These are phyloP conservation scores for Verruconis gallopava DNA, from an alignment of 2,329 filamentous ascomycete genomes.

Conservation along the genomic window DNA sequence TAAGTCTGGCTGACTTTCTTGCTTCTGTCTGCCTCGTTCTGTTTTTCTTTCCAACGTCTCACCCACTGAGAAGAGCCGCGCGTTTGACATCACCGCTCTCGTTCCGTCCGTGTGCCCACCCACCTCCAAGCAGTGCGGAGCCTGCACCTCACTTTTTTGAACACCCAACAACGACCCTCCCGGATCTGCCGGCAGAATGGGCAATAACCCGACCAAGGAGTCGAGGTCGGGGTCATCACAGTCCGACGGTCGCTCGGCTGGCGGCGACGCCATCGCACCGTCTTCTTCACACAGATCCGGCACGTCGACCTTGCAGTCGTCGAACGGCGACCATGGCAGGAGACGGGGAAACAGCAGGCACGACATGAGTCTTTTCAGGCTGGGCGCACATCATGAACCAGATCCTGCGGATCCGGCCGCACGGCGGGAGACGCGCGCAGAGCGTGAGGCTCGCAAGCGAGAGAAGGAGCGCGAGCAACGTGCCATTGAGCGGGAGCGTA, in stretches of 20 bases:
- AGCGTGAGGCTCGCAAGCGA: slow-evolving; percentile 72
- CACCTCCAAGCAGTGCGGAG: too few relatives aligned
- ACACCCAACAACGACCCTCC: too few relatives aligned
- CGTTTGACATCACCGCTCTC: too few relatives aligned
- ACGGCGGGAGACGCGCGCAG: slow-evolving; percentile 78
- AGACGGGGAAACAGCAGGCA: slow-evolving; percentile 40
- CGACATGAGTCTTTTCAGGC: slow-evolving; percentile 46
- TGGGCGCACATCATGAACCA: slow-evolving; percentile 35
- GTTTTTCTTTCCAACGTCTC: too few relatives aligned
- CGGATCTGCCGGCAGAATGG: too few relatives aligned
- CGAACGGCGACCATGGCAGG: slow-evolving; percentile 14
- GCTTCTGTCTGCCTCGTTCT: too few relatives aligned
- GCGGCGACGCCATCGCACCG: slow-evolving; percentile 17
- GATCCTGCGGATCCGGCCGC: slow-evolving; percentile 40
- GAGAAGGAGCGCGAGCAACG: slow-evolving; percentile 69
- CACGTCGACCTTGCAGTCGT: slow-evolving; percentile 15
- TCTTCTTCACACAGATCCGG: slow-evolving; percentile 15
- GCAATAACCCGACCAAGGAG: slow-evolving; percentile 37
- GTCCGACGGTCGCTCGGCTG: slow-evolving; percentile 20
- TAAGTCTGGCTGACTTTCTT: too few relatives aligned
- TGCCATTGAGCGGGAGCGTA: slow-evolving; percentile 75
- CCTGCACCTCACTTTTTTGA: too few relatives aligned
- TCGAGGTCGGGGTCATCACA: slow-evolving; percentile 23
- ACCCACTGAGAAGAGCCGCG: too few relatives aligned
- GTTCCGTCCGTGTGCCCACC: too few relatives aligned